These are phyloP conservation scores for Sarcodon sp. DNA, from an alignment of 768 basidiomycete species.

Conservation along the genomic window DNA sequence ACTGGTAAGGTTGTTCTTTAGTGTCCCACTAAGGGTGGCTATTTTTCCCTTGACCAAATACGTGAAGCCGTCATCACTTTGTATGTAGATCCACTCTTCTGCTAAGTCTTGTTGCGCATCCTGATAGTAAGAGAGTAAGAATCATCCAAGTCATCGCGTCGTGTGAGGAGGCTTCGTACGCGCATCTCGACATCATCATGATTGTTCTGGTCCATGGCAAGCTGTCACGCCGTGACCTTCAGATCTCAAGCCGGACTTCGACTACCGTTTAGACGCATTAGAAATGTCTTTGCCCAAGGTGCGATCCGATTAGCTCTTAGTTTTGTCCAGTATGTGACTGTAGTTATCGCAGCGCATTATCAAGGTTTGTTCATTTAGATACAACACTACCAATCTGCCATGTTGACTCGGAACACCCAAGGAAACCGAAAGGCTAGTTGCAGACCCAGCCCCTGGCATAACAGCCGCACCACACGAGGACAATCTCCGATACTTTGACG, in stretches of 20 bases:
- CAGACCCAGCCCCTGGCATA: slow-evolving; percentile 96
- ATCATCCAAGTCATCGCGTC: background rate
- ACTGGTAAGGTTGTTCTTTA: slow-evolving; percentile 72
- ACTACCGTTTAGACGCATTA: slow-evolving; percentile 2
- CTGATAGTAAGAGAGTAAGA: background rate
- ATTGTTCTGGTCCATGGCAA: background rate
- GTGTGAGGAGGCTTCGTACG: background rate
- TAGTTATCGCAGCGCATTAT: slow-evolving; percentile 31
- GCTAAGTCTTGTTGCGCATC: background rate
- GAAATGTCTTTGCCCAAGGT: slow-evolving; percentile 45
- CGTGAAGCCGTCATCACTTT: slow-evolving; percentile 68
- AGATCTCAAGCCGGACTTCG: slow-evolving; percentile 1
- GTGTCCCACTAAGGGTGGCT: slow-evolving; percentile 67
- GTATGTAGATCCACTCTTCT: slow-evolving; percentile 62
- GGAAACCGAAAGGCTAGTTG: slow-evolving; percentile 96
- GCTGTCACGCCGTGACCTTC: background rate
- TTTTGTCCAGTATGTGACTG: background rate
- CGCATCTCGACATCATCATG: slow-evolving; percentile 2
- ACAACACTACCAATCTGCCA: slow-evolving; percentile 3
- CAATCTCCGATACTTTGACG: slow-evolving; percentile 97
- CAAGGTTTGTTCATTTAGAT: slow-evolving; percentile 23
- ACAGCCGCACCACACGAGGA: slow-evolving; percentile 94
- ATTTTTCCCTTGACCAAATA: slow-evolving; percentile 70
- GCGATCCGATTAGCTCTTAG: slow-evolving; percentile 1
- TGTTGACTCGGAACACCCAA: slow-evolving; percentile 19